A percentile compares a stretch with the other conserved stretches of the same genome.
Evolutionary conservation across 345 rosid genomes (phyloP).

Genomic region (Litchi chinensis): DNA sequence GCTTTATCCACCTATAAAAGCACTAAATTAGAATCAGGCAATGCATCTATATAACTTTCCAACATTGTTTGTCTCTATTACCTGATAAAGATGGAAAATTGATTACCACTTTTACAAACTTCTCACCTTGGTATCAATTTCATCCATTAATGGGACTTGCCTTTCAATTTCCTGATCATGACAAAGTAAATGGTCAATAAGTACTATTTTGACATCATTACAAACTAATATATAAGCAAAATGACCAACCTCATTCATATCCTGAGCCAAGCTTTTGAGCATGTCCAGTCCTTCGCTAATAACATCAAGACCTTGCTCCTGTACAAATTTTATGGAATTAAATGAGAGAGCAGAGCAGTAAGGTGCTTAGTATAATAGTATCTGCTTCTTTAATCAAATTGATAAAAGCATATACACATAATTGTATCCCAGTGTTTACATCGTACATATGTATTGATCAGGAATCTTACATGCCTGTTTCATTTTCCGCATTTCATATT

Average conservation of each 20-base stretch:
- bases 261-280: constrained; percentile 54
- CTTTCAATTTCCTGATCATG: constrained; percentile 69
- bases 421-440: neutral
- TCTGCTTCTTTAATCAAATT: neutral
- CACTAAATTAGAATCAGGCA: constrained; percentile 11
- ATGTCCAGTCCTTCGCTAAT: constrained; percentile 51
- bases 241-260: constrained; percentile 74
- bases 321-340: constrained; percentile 13
- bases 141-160: constrained; percentile 81
- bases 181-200: constrained; percentile 10
- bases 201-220: constrained; percentile 6
- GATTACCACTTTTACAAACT: constrained; percentile 2
- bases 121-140: constrained; percentile 78
- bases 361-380: neutral
- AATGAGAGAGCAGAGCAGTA: constrained; percentile 2
- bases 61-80: neutral
- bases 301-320: constrained; percentile 68
- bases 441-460: constrained; percentile 3
- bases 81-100: neutral
- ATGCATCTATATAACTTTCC: neutral
- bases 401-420: neutral
- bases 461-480: constrained; percentile 73
- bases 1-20: constrained; percentile 69
- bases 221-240: constrained; percentile 8
- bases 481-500: constrained; percentile 71